Percentiles rank a stretch among this genome's conserved stretches.
phyloP scores from a whole-genome alignment of 805 yeast genomes.

The Dipodascus geniculatus region DNA sequence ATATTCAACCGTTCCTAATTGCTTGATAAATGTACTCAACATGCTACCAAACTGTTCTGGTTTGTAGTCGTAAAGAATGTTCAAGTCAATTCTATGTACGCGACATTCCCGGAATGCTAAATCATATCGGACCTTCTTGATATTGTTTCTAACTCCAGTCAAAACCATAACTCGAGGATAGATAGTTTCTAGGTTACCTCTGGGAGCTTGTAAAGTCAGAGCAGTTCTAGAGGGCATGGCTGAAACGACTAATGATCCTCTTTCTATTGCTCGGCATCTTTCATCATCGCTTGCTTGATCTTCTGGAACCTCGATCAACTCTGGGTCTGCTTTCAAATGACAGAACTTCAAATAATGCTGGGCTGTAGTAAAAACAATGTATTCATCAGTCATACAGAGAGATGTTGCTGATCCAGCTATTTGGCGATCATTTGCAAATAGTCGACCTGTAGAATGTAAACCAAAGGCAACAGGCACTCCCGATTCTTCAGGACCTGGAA shows the following conservation, averaged over 20 bases:
- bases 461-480: constrained; percentile 43
- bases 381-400: constrained; percentile 54
- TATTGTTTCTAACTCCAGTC: constrained; percentile 64
- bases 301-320: constrained; percentile 23
- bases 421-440: constrained; percentile 49
- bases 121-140: constrained; percentile 43
- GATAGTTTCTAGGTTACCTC: constrained; percentile 93
- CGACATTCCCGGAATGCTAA: constrained; percentile 80
- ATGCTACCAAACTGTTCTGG: constrained; percentile 57
- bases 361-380: constrained; percentile 76
- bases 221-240: constrained; percentile 73
- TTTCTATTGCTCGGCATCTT: constrained; percentile 76
- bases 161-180: constrained; percentile 88
- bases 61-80: constrained; percentile 77
- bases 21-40: constrained; percentile 54
- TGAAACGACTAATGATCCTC: constrained; percentile 79
- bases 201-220: constrained; percentile 82
- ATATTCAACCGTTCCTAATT: constrained; percentile 61
- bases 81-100: constrained; percentile 83
- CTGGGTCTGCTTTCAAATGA: constrained; percentile 40
- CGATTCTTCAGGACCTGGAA: constrained; percentile 1
- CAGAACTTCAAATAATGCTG: constrained; percentile 73
- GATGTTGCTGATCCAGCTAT: constrained; percentile 75
- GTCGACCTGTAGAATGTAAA: constrained; percentile 59
- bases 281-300: constrained; percentile 45